Percentiles rank a stretch among this genome's conserved stretches.
Conservation (phyloP, 306 rosid genomes). For the Trifolium pratense region DNA sequence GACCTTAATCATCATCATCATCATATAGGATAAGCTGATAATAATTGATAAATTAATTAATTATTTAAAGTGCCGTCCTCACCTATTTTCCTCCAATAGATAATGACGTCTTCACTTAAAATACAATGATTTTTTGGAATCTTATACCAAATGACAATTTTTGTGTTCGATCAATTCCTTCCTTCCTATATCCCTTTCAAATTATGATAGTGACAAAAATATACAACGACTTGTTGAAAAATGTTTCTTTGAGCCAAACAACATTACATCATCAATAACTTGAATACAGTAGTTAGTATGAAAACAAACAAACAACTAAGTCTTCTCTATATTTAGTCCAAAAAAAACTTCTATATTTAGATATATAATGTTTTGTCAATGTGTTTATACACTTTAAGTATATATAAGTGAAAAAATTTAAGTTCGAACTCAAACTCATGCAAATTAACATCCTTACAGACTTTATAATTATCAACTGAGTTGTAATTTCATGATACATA, state of each 20-base stretch:
- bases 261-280: too few species aligned
- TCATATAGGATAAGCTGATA: background rate
- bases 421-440: too few species aligned
- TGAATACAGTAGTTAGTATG: too few species aligned
- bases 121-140: constrained; percentile 48
- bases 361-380: too few species aligned
- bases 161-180: constrained; percentile 17
- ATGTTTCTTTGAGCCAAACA: background rate
- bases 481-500: too few species aligned
- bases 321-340: too few species aligned
- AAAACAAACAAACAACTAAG: too few species aligned
- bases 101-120: constrained; percentile 3
- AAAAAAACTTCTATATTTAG: too few species aligned
- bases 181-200: background rate
- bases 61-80: constrained; percentile 37
- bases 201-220: constrained; percentile 28
- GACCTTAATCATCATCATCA: background rate
- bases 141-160: constrained; percentile 25
- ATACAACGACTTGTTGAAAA: background rate
- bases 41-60: background rate
- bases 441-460: too few species aligned
- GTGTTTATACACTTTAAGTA: too few species aligned
- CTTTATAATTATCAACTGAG: too few species aligned
- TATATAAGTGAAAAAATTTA: too few species aligned
- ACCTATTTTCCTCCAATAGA: background rate